Evolutionary conservation across 176 grass and related monocot genomes (phyloP).

Genomic region (Tillandsia leiboldiana): DNA sequence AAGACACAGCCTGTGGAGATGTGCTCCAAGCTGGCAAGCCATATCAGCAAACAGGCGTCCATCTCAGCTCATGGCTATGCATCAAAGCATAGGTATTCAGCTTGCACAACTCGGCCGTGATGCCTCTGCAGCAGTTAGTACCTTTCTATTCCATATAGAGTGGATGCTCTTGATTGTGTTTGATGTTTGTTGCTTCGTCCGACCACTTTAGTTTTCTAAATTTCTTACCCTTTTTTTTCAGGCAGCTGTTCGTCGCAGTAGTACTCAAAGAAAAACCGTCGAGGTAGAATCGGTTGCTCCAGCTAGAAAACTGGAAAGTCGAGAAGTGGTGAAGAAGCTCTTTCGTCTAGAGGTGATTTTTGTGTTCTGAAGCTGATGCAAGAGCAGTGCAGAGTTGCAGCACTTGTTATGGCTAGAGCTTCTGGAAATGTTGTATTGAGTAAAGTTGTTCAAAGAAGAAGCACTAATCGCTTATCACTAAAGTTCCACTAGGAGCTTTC

Average conservation of each 20-base stretch:
- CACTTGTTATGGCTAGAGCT: neutral
- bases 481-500: too few species aligned
- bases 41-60: slow-evolving; percentile 47
- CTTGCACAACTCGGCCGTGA: slow-evolving; percentile 62
- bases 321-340: slow-evolving; percentile 53
- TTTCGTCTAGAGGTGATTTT: slow-evolving; percentile 53
- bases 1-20: slow-evolving; percentile 48
- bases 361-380: neutral
- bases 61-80: slow-evolving; percentile 63
- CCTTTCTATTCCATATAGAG: slow-evolving; percentile 15
- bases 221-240: slow-evolving; percentile 29
- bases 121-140: slow-evolving; percentile 45
- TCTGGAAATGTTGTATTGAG: neutral
- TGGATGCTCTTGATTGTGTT: neutral
- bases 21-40: slow-evolving; percentile 55
- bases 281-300: slow-evolving; percentile 66
- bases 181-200: slow-evolving; percentile 15
- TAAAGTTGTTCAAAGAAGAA: too few species aligned
- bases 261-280: slow-evolving; percentile 37
- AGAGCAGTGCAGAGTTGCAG: neutral
- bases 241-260: slow-evolving; percentile 49
- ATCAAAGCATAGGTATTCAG: slow-evolving; percentile 65
- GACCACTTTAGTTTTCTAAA: slow-evolving; percentile 13
- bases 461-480: too few species aligned
- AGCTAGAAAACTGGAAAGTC: slow-evolving; percentile 43